Percentiles rank a stretch among this genome's conserved stretches.
phyloP scores from a whole-genome alignment of 192 early-diverging fungal genomes.

The Rhizoclosmatium sp. region DNA sequence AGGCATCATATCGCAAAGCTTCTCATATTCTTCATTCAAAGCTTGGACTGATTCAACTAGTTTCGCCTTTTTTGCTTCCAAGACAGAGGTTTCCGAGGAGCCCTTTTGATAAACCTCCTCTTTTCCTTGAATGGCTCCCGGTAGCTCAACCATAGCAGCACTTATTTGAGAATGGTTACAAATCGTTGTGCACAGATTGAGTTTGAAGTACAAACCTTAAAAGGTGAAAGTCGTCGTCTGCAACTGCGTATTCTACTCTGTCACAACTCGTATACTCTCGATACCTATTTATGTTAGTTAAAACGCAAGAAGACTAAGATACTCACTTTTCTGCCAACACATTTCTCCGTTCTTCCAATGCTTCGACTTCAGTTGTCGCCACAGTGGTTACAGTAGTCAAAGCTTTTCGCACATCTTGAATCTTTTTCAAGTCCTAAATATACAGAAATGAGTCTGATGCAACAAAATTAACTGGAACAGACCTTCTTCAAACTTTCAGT shows the following conservation, averaged over 20 bases:
- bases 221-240: too few relatives aligned
- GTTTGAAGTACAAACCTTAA: too few relatives aligned
- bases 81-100: neutral
- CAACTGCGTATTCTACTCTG: too few relatives aligned
- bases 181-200: too few relatives aligned
- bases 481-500: slow-evolving; percentile 20
- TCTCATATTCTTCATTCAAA: slow-evolving; percentile 19
- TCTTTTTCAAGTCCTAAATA: slow-evolving; percentile 7
- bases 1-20: slow-evolving; percentile 30
- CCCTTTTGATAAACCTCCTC: too few relatives aligned
- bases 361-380: neutral
- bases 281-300: too few relatives aligned
- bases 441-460: neutral
- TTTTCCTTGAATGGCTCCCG: too few relatives aligned
- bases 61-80: neutral
- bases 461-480: neutral
- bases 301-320: neutral
- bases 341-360: slow-evolving; percentile 2
- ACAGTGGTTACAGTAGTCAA: neutral
- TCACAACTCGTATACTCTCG: too few relatives aligned
- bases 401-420: neutral
- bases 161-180: too few relatives aligned
- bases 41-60: neutral
- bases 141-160: too few relatives aligned
- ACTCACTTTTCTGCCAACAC: slow-evolving; percentile 15